phyloP scores from a whole-genome alignment of 1,139 yeast species.

The Hanseniaspora sp. region DNA sequence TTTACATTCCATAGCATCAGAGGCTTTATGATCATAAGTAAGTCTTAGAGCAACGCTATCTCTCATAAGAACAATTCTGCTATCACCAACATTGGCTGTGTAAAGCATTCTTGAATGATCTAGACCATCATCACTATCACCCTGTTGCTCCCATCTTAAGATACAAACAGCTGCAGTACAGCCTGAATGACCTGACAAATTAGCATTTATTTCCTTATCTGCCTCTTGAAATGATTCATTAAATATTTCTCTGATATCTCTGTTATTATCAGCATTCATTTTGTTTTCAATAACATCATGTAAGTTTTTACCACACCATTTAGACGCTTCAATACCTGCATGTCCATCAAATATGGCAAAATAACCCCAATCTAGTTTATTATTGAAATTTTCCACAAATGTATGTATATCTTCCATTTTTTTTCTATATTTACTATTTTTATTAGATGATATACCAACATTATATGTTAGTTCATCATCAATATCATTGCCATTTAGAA shows the following conservation, averaged over 20 bases:
- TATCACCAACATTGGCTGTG: slow-evolving; percentile 94
- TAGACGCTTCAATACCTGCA: slow-evolving; percentile 87
- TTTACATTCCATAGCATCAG: slow-evolving; percentile 64
- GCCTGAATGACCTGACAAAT: slow-evolving; percentile 60
- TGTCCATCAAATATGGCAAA: slow-evolving; percentile 97
- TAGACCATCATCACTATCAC: slow-evolving; percentile 18
- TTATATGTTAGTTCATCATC: slow-evolving; percentile 45
- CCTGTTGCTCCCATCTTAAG: slow-evolving; percentile 58
- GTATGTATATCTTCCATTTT: slow-evolving; percentile 97
- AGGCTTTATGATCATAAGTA: slow-evolving; percentile 89
- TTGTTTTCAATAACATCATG: slow-evolving; percentile 39
- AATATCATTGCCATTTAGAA: neutral
- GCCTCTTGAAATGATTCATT: slow-evolving; percentile 59
- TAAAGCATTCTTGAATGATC: slow-evolving; percentile 61
- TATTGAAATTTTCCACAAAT: slow-evolving; percentile 83
- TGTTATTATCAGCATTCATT: slow-evolving; percentile 19
- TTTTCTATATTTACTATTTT: slow-evolving; percentile 65
- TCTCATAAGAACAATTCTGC: slow-evolving; percentile 69
- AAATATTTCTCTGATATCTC: slow-evolving; percentile 47
- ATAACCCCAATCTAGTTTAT: slow-evolving; percentile 83
- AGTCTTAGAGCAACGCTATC: slow-evolving; percentile 63
- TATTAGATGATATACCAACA: slow-evolving; percentile 86
- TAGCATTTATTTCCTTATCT: slow-evolving; percentile 52
- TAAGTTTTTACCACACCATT: slow-evolving; percentile 87
- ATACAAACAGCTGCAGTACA: slow-evolving; percentile 95